Base-by-base conservation (phyloP, 495 filamentous ascomycete genomes). In the Penicillium ucsense region DNA sequence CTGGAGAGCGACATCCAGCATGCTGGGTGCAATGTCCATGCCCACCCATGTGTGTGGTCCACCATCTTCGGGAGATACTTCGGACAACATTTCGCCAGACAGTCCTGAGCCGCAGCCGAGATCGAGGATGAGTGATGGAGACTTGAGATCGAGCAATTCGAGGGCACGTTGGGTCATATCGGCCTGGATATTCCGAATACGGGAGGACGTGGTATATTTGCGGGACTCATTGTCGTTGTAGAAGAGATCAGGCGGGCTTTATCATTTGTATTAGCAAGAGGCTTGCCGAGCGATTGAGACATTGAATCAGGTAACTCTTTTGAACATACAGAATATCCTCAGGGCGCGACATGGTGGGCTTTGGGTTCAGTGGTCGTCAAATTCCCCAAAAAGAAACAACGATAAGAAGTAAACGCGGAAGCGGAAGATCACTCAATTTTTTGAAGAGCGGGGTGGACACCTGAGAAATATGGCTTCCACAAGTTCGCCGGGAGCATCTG, bases 121-220 rank as follows among this genome's bases (percentile, higher is more conserved):
- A 64, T 98, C 92, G 57, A 98, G 86, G 64, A 98, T 88, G 37
- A 96, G 60, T 37, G 86, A 90, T 8, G 94, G 87, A 6, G 72
- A 66, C n/a, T 75, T 60, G 35, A 97, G 85, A 61, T 83, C 73
- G 59, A 98, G 87, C 34, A 98, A 86, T 49, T 88, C 79, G 52
- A 98, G 86, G 34, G 91, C 91, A 42, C 92, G 88, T 52, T 86
- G 72, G 31, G 92, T 94, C 92, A 98, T 98, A 44, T 82, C 77
- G 9, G 89, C 83, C 66, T 98, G 92, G 63, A 98, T 92, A 52
- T 85, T 87, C 57, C 89, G 84, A 60, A 98, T 97, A 46, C 92
- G 89, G 12, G 89, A 95, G 46, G 81, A 88, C 31, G 91, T 95
- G n/a, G 94, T 98, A 71, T 98, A 98, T 73, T 95, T 91, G 63